Evolutionary conservation across 2,329 filamentous ascomycete genomes (phyloP), one percentile per base, ranked within the genome.

Genomic region (Graphilbum fragrans): DNA sequence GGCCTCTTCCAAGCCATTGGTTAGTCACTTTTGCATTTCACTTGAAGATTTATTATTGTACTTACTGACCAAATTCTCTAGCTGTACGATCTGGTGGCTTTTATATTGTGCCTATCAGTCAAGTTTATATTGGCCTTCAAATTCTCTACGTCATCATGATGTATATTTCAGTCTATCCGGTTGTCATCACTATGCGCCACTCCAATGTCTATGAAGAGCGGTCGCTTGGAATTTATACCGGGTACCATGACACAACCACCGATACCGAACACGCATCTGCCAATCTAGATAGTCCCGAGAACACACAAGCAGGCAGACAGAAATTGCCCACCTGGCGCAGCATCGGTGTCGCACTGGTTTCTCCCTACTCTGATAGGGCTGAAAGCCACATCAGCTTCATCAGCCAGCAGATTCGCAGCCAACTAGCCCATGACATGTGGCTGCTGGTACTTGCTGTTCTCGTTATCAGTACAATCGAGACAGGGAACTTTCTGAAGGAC

Each of bases 121-220:
- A 66, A 1, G 61, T 70, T 3, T 70, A 69, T 32, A 73, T 77
- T 6, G 74, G 72, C 2, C 61, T 80, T 3, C 70, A 78, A 45
- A 65, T 80, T 1, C 57, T 75, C 2, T 80, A 77, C 49, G 62
- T 79, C 12, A 66, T 80, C 42, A 77, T 79, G 63, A 80, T 80
- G 73, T 81, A 80, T 55, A 72, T 80, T 34, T 74, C 74, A 1
- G 72, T 69, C 3, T 80, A 77, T 45, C 77, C 77, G 0, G 68
- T 80, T 19, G 69, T 73, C 21, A 74, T 80, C 44, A 76, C 72
- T 1, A 73, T 80, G 59, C 71, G 80, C 22, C 75, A 79, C 53
- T 80, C 78, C 32, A 84, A 84, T 52, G 74, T 82, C 23, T 85
- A 85, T 52, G 80, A 84, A 53, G 79, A 85, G 51, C 66, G 76